Base-by-base conservation (phyloP, 2,329 filamentous ascomycete genomes). In the Claviceps monticola region DNA sequence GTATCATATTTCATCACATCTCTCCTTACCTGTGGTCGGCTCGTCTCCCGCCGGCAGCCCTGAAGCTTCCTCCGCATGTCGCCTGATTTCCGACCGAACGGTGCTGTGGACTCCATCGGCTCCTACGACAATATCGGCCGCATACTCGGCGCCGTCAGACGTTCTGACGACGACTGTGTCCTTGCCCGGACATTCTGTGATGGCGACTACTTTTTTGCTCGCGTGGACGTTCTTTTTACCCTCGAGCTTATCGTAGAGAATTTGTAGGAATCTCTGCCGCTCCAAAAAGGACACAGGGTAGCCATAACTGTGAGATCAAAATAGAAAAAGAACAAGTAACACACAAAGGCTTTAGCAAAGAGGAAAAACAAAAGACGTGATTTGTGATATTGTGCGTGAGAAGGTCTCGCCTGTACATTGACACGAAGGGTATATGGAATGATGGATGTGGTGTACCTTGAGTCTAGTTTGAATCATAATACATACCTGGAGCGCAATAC, bases 21-120 rank as follows among this genome's bases (percentile, higher is more conserved):
- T 41, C 7, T 41, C 46, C 52, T 46, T 51, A 59, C 60, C 43
- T 17, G 39, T 55, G 51, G 57, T 59, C 45, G 60, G 57, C 17
- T 56, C 49, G 2, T 50, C 53, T 3, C 51, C 56, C 9, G 57
- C 57, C 13, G 53, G 16, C 1, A 55, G 57, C 1, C 54, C 55
- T 0, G 37, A 43, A 1, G 19, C 45, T 26, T 53, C 46, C 46
- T 55, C 53, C 16, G 57, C 55, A 34, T 58, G 55, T 11, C 60
- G 41, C 57, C 58, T 63, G 56, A 63, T 63, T n/a, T 55, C 39
- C 1, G 48, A 42, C 16, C 57, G 44, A 5, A 57, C 54, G 11
- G 56, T 57, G 55, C 68, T 71, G 46, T 69, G 64, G 5, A 71
- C 67, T 4, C 71, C 71, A 56, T 73, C 70, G 7, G 66, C 64